Evolutionary conservation across 306 rosid species (phyloP).

Genomic region (Pterocarpus santalinus): DNA sequence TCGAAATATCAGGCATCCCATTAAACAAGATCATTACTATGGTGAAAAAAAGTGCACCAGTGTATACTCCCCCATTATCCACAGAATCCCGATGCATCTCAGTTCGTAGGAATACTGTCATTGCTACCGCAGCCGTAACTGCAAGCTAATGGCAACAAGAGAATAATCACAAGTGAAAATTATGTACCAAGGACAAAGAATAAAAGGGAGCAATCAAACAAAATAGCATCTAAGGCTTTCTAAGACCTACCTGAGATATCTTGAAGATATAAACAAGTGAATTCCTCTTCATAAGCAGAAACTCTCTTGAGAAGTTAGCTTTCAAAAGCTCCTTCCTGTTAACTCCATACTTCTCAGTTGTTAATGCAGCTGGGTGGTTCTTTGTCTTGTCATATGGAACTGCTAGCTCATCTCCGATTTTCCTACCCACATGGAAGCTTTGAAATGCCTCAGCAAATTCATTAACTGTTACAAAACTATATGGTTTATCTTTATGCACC

Average conservation of each 20-base stretch:
- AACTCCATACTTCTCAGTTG: slow-evolving; percentile 50
- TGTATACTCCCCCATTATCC: slow-evolving; percentile 44
- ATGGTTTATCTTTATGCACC: slow-evolving; percentile 46
- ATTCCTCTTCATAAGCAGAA: slow-evolving; percentile 58
- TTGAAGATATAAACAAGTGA: slow-evolving; percentile 57
- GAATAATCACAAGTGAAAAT: slow-evolving; percentile 15
- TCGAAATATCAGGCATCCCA: slow-evolving; percentile 66
- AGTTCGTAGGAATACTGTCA: slow-evolving; percentile 54
- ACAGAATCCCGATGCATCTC: slow-evolving; percentile 54
- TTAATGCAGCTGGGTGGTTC: slow-evolving; percentile 59
- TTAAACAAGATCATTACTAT: slow-evolving; percentile 49
- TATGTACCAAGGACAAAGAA: background rate
- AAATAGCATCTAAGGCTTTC: background rate
- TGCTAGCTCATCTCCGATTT: slow-evolving; percentile 49
- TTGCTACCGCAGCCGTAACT: slow-evolving; percentile 43
- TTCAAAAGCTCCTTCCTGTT: slow-evolving; percentile 52
- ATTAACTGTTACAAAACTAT: slow-evolving; percentile 50
- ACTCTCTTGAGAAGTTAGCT: slow-evolving; percentile 61
- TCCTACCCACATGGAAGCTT: slow-evolving; percentile 52
- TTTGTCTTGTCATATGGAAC: slow-evolving; percentile 53
- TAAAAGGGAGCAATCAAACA: background rate
- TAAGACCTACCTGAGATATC: slow-evolving; percentile 47
- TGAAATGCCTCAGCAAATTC: slow-evolving; percentile 58
- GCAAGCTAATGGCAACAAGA: slow-evolving; percentile 42
- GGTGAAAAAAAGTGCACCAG: slow-evolving; percentile 57